Base-by-base conservation (phyloP, 2,329 filamentous ascomycete species). In the Corynespora cassiicola region DNA sequence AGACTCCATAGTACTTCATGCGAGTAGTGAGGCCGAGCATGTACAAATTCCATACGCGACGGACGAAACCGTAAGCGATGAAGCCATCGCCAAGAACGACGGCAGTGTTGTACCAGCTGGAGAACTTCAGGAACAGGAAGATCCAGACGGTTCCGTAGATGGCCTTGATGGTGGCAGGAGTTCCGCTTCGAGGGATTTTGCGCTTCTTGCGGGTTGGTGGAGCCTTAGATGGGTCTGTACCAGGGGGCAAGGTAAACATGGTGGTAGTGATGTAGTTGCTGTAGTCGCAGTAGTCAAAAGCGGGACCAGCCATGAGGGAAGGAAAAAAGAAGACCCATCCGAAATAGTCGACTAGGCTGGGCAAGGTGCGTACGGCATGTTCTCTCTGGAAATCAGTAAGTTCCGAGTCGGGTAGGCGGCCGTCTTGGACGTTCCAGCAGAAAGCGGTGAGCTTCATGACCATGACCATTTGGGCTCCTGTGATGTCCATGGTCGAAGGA, bases 381-480 rank as follows among this genome's bases (percentile, higher is more conserved):
- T 91, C 87, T 61, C 86, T 91, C 66, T 99, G 94, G 29, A 87
- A 82, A 32, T 94, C 88, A 1, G 88, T 88, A n/a, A 99, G 80
- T 41, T 91, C 82, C 27, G 86, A 79, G 12, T 86, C 82, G 3
- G 89, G 84, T 14, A 95, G 77, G 42, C 86, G 84, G 14, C 94
- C 95, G 66, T 99, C 94, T 58, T 94, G 90, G 7, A 97, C 86
- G 64, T 97, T 97, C 94, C 94, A 99, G 73, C 90, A 95, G 64
- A 99, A 99, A 5, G 92, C 88, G 15, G 85, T 90, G 22, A 99
- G 82, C 65, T 99, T 99, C 90, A 99, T 99, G 48, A 97, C 86
- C 55, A 97, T 73, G 21, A 99, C 94, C 94, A 99, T 99, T 69
- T 99, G 94, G 1, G 92, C 90, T 25, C 87, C 70, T 40, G 92